A percentile compares a stretch with the other conserved stretches of the same genome.
phyloP scores from a whole-genome alignment of 1,139 yeast species.

The Kodamaea alishanica region DNA sequence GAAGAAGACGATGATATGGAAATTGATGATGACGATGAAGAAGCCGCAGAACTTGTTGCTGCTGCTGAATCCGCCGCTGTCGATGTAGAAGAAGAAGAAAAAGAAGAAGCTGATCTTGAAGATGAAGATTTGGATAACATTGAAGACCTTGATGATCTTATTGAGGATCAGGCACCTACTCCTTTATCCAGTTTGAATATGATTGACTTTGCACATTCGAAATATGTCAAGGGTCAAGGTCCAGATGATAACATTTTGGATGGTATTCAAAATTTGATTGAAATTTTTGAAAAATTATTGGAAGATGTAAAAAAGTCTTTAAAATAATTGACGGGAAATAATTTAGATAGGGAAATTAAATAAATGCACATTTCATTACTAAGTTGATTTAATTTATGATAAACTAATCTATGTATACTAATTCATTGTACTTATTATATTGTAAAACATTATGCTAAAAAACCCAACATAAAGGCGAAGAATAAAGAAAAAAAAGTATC shows the following conservation, averaged over 20 bases:
- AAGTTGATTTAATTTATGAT: not conserved
- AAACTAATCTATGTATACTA: no score
- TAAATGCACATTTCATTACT: no score
- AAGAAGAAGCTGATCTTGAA: conserved; percentile 28
- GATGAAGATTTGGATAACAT: conserved; percentile 17
- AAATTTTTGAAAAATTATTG: conserved; percentile 33
- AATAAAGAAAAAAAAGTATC: no score
- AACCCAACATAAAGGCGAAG: no score
- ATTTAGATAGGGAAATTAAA: not conserved
- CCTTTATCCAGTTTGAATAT: conserved; percentile 55
- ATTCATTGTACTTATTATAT: no score
- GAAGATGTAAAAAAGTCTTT: conserved; percentile 4
- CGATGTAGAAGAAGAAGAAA: conserved; percentile 25
- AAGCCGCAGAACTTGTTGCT: conserved; percentile 27
- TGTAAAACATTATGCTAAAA: no score
- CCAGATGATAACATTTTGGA: conserved; percentile 64
- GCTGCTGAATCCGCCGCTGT: conserved; percentile 22
- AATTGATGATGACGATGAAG: conserved; percentile 23
- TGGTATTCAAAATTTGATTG: conserved; percentile 63
- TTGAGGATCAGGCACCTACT: conserved; percentile 16
- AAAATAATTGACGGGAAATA: not conserved
- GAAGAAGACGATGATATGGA: conserved; percentile 33
- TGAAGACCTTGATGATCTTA: conserved; percentile 23
- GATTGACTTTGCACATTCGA: conserved; percentile 91
- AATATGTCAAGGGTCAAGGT: conserved; percentile 58